A percentile compares a stretch with the other conserved stretches of the same genome.
Evolutionary conservation across 768 basidiomycete species (phyloP).

Genomic region (Lactarius hengduanensis): DNA sequence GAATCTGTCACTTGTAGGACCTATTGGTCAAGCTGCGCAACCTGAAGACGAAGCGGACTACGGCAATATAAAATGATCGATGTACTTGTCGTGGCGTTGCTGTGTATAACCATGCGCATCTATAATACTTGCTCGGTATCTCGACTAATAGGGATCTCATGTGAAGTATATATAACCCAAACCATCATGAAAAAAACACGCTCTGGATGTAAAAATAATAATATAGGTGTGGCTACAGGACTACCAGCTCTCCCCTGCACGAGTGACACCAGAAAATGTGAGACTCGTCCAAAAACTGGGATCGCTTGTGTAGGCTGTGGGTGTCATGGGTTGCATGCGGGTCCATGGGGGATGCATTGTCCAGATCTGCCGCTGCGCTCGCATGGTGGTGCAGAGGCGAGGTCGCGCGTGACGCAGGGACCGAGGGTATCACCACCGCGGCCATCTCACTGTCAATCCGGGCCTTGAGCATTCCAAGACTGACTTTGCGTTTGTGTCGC

Average conservation of each 20-base stretch:
- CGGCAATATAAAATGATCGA: conserved; percentile 27
- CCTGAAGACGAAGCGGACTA: conserved; percentile 51
- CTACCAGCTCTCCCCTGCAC: conserved; percentile 78
- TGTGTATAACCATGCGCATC: conserved; percentile 29
- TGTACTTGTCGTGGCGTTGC: conserved; percentile 27
- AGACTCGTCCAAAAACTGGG: conserved; percentile 83
- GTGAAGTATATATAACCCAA: conserved; percentile 9
- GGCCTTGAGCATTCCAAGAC: conserved; percentile 86
- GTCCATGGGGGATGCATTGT: conserved; percentile 28
- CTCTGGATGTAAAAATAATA: neutral
- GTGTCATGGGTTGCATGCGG: conserved; percentile 9
- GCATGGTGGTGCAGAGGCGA: conserved; percentile 41
- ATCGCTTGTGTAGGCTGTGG: conserved; percentile 37
- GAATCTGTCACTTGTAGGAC: conserved; percentile 31
- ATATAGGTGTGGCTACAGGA: conserved; percentile 46
- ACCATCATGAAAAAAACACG: conserved; percentile 8
- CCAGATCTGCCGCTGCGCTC: conserved; percentile 31
- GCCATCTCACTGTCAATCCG: conserved; percentile 81
- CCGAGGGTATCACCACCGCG: conserved; percentile 38
- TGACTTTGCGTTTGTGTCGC: conserved; percentile 77
- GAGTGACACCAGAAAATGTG: conserved; percentile 90
- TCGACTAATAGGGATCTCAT: conserved; percentile 13
- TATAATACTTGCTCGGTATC: conserved; percentile 20
- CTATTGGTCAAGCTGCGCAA: conserved; percentile 50
- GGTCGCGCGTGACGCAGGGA: conserved; percentile 51